Percentiles rank a stretch among this genome's conserved stretches.
Conservation (phyloP, 345 rosid species). For the Salix viminalis region DNA sequence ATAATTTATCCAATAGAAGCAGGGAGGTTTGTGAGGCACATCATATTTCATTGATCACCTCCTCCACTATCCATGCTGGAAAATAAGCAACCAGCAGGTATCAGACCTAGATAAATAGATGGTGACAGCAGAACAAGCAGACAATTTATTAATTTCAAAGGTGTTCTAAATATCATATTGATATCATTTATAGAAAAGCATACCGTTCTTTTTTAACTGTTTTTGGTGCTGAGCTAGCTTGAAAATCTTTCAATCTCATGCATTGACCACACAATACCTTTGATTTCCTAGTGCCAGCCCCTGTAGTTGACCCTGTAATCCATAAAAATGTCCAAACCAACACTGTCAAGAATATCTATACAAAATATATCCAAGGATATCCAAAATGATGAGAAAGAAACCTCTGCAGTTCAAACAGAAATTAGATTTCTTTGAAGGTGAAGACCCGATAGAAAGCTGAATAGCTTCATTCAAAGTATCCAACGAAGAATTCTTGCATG, state of each 20-base stretch:
- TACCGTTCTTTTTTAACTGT: conserved; percentile 37
- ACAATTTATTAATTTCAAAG: not conserved
- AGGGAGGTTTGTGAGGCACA: not conserved
- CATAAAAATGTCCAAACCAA: conserved; percentile 6
- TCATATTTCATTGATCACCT: not conserved
- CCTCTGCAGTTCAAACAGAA: conserved; percentile 89
- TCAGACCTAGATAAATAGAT: not conserved
- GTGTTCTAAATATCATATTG: not conserved
- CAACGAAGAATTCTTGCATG: conserved; percentile 58
- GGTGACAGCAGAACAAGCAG: not conserved
- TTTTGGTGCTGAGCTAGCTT: conserved; percentile 22
- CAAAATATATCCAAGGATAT: not conserved
- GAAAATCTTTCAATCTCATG: conserved; percentile 37
- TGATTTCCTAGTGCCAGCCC: conserved; percentile 28
- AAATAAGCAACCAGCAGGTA: not conserved
- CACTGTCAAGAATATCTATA: not conserved
- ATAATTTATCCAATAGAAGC: not conserved
- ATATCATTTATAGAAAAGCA: not conserved
- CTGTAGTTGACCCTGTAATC: conserved; percentile 41
- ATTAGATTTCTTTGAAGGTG: conserved; percentile 43
- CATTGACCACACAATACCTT: conserved; percentile 53
- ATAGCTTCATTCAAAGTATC: conserved; percentile 57
- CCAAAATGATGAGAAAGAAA: conserved; percentile 31
- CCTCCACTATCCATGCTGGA: not conserved
- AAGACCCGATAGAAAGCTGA: conserved; percentile 40